Conservation (phyloP, 2,329 filamentous ascomycete genomes). For the Botryotinia globosa region DNA sequence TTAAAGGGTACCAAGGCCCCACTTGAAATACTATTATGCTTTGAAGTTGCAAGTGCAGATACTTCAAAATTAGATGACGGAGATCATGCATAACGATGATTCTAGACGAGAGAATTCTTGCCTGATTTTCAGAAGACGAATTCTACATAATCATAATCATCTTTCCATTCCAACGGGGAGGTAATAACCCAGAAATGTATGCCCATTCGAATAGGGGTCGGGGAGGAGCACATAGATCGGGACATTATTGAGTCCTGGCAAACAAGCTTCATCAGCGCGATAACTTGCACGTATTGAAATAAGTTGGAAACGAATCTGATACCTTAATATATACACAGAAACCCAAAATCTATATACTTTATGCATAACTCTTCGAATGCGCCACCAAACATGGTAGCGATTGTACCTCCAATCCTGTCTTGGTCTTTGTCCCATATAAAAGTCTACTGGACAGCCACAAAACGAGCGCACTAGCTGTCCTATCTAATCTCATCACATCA, state of each 20-base stretch:
- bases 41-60: too few relatives aligned
- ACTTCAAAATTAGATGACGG: too few relatives aligned
- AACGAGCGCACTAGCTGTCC: neutral
- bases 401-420: neutral
- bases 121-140: too few relatives aligned
- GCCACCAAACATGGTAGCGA: neutral
- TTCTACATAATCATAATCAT: too few relatives aligned
- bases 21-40: too few relatives aligned
- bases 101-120: too few relatives aligned
- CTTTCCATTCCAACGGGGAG: too few relatives aligned
- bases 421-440: neutral
- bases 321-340: neutral
- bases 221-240: too few relatives aligned
- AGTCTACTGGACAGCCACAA: neutral
- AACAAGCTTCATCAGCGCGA: neutral
- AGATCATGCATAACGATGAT: too few relatives aligned
- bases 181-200: too few relatives aligned
- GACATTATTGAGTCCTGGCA: neutral
- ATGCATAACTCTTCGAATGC: neutral
- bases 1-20: too few relatives aligned
- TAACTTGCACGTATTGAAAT: neutral
- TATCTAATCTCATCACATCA: neutral
- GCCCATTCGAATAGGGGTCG: too few relatives aligned
- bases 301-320: neutral
- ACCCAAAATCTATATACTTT: neutral